phyloP scores from a whole-genome alignment of 441 rosid genomes.

The Populus hybrid region DNA sequence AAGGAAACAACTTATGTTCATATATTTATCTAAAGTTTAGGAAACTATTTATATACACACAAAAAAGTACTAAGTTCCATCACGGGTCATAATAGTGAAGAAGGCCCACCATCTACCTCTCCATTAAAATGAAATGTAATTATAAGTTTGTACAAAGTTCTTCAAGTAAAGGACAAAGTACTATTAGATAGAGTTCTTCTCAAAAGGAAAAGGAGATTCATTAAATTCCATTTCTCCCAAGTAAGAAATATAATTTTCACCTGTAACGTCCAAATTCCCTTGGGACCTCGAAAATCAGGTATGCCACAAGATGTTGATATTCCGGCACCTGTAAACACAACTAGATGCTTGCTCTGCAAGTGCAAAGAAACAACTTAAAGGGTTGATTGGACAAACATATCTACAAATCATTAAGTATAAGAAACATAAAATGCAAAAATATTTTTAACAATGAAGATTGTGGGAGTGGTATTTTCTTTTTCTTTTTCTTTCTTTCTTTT shows the following conservation, averaged over 20 bases:
- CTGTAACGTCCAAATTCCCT: slow-evolving; percentile 98
- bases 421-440: neutral
- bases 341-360: slow-evolving; percentile 98
- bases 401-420: slow-evolving; percentile 1
- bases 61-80: neutral
- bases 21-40: neutral
- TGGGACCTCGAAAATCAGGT: slow-evolving; percentile 96
- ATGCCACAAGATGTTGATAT: slow-evolving; percentile 97
- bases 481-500: neutral
- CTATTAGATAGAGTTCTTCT: neutral
- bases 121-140: neutral
- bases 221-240: neutral
- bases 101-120: neutral
- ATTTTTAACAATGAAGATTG: neutral
- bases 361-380: slow-evolving; percentile 34
- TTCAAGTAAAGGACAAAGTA: neutral
- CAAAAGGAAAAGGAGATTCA: slow-evolving; percentile 5
- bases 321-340: slow-evolving; percentile 96
- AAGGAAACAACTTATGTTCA: neutral
- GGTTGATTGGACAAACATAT: slow-evolving; percentile 14
- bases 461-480: neutral
- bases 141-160: neutral
- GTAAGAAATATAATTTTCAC: slow-evolving; percentile 31
- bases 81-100: neutral
- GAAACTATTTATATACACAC: too few species aligned